Conservation (phyloP, 225 moss, liverwort and hornwort genomes). For the Asterella californica region DNA sequence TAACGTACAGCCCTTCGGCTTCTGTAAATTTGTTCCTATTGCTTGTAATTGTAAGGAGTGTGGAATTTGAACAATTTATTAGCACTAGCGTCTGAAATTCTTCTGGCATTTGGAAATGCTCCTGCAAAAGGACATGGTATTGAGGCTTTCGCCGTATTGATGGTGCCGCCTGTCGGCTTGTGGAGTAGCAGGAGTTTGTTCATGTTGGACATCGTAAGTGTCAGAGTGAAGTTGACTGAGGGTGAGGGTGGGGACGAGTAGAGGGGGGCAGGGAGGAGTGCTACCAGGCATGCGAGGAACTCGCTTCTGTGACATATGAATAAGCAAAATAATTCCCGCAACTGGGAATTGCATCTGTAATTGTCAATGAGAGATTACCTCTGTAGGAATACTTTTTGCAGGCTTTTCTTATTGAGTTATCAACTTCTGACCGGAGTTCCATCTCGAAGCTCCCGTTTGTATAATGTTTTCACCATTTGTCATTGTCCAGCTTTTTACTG, state of each 20-base stretch:
- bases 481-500: background rate
- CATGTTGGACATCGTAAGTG: background rate
- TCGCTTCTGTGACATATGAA: slow-evolving; percentile 22
- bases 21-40: slow-evolving; percentile 45
- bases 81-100: background rate
- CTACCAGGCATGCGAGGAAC: slow-evolving; percentile 13
- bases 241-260: slow-evolving; percentile 4
- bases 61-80: slow-evolving; percentile 24
- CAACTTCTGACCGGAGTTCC: slow-evolving; percentile 12
- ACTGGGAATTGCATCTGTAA: slow-evolving; percentile 35
- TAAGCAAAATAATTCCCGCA: slow-evolving; percentile 25
- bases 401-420: slow-evolving; percentile 15
- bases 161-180: background rate
- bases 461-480: slow-evolving; percentile 9
- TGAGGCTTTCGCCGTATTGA: background rate
- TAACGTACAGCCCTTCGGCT: slow-evolving; percentile 44
- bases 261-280: background rate
- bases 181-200: slow-evolving; percentile 1
- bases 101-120: background rate
- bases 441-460: slow-evolving; percentile 12
- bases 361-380: slow-evolving; percentile 8
- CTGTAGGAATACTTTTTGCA: slow-evolving; percentile 19
- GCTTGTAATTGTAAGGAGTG: slow-evolving; percentile 45
- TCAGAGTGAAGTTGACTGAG: background rate
- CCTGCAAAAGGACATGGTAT: background rate